Conservation (phyloP, 1,284 basidiomycete genomes). For the Ceratobasidium sp. region DNA sequence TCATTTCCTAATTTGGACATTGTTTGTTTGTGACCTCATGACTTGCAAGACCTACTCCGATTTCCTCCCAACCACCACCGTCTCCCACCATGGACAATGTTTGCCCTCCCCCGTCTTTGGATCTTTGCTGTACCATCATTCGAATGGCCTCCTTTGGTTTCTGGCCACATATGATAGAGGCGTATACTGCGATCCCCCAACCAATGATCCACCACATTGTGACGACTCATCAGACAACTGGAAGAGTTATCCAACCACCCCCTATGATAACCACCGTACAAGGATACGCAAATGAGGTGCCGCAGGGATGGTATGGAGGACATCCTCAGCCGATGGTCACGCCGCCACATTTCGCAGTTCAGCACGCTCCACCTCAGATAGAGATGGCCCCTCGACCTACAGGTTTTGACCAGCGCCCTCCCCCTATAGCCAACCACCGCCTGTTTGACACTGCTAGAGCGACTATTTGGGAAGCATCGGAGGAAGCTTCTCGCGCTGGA, state of each 20-base stretch:
- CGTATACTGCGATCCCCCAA: slow-evolving; percentile 1
- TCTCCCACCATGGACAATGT: background rate
- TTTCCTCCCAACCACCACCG: background rate
- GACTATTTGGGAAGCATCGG: background rate
- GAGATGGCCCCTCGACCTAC: background rate
- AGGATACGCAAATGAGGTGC: background rate
- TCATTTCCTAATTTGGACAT: background rate
- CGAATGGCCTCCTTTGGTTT: slow-evolving; percentile 6
- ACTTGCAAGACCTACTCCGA: background rate
- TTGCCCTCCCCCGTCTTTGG: background rate
- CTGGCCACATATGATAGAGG: background rate
- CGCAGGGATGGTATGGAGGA: background rate
- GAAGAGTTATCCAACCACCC: background rate
- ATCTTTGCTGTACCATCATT: background rate
- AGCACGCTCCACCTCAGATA: background rate
- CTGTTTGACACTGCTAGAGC: background rate
- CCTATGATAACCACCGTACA: background rate
- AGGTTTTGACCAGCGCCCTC: background rate
- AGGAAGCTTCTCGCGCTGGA: background rate
- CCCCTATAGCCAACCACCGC: background rate
- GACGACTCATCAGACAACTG: background rate
- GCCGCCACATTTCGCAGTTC: slow-evolving; percentile 8
- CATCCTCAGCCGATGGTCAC: background rate
- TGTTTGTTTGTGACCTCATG: background rate
- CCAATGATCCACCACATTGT: slow-evolving; percentile 6